A percentile compares a stretch with the other conserved stretches of the same genome.
These are phyloP conservation scores for Colletotrichum paranaense DNA, from an alignment of 2,329 filamentous ascomycete species.

Conservation along the genomic window DNA sequence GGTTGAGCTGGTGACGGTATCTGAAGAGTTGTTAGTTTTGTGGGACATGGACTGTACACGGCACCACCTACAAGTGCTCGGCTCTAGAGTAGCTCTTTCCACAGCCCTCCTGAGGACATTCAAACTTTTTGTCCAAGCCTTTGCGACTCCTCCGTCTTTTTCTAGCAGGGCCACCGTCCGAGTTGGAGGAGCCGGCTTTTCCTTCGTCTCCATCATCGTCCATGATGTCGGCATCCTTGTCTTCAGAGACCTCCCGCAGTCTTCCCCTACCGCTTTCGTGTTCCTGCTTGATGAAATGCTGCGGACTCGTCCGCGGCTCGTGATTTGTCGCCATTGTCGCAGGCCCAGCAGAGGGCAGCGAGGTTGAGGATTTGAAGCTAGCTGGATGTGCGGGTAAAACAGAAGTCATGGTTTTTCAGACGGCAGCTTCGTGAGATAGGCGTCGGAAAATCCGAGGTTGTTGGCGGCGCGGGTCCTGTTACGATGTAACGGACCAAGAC, in stretches of 20 bases:
- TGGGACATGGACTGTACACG: neutral
- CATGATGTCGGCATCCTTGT: slow-evolving; percentile 54
- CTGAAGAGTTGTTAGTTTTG: slow-evolving; percentile 51
- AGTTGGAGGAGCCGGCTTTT: slow-evolving; percentile 62
- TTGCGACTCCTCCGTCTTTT: slow-evolving; percentile 80
- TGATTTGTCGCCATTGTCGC: slow-evolving; percentile 56
- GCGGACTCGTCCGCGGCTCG: slow-evolving; percentile 50
- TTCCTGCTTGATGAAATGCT: slow-evolving; percentile 54
- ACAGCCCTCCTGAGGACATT: slow-evolving; percentile 87
- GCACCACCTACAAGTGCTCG: slow-evolving; percentile 85
- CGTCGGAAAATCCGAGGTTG: slow-evolving; percentile 1
- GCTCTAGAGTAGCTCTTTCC: slow-evolving; percentile 97
- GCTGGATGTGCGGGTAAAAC: slow-evolving; percentile 51
- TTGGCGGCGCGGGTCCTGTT: slow-evolving; percentile 9
- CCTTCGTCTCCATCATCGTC: slow-evolving; percentile 54
- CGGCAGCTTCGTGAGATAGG: neutral
- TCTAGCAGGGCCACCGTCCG: slow-evolving; percentile 63
- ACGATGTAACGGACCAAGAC: slow-evolving; percentile 23
- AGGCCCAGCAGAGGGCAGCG: slow-evolving; percentile 51
- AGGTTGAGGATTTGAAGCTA: slow-evolving; percentile 51
- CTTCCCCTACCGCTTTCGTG: slow-evolving; percentile 52
- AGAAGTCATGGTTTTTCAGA: slow-evolving; percentile 51
- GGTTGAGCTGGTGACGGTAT: slow-evolving; percentile 94
- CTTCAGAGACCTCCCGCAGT: slow-evolving; percentile 54
- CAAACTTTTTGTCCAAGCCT: slow-evolving; percentile 83